Percentiles rank a stretch among this genome's conserved stretches.
These are phyloP conservation scores for Penicillium sp. DNA, from an alignment of 2,329 filamentous ascomycete species.

Conservation along the genomic window DNA sequence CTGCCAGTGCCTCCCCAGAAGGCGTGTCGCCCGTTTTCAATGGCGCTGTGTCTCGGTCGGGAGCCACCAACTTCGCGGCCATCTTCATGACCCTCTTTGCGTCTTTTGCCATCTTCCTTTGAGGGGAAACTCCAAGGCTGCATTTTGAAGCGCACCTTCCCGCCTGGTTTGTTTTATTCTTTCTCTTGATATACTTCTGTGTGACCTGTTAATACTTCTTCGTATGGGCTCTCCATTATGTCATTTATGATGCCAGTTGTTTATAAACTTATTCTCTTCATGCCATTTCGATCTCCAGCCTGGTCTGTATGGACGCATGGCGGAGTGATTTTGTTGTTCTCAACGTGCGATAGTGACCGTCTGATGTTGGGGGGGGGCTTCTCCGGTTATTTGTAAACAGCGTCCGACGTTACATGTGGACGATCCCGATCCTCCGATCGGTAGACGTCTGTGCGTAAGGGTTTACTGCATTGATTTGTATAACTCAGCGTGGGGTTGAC, in stretches of 20 bases:
- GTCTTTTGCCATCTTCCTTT: conserved; percentile 7
- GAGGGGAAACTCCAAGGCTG: not conserved
- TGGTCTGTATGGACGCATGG: not conserved
- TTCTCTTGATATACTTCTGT: not conserved
- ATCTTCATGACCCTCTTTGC: conserved; percentile 9
- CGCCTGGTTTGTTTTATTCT: too few species aligned
- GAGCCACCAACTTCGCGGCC: not conserved
- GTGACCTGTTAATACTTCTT: not conserved
- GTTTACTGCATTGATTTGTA: not conserved
- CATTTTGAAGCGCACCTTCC: not conserved
- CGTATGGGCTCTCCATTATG: not conserved
- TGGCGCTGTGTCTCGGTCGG: conserved; percentile 8
- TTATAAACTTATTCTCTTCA: not conserved
- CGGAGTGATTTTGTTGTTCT: conserved; percentile 2
- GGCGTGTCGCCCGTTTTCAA: conserved; percentile 12
- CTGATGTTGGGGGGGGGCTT: not conserved
- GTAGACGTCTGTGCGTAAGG: not conserved
- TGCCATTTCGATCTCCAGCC: not conserved
- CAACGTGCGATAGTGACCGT: not conserved
- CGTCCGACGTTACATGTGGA: not conserved
- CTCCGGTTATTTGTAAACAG: not conserved
- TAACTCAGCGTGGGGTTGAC: too few species aligned
- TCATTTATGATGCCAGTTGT: conserved; percentile 1
- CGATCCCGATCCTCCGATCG: not conserved
- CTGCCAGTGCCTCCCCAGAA: conserved; percentile 4